A percentile compares a stretch with the other conserved stretches of the same genome.
phyloP scores from a whole-genome alignment of 306 rosid species.

The Pterocarpus santalinus region DNA sequence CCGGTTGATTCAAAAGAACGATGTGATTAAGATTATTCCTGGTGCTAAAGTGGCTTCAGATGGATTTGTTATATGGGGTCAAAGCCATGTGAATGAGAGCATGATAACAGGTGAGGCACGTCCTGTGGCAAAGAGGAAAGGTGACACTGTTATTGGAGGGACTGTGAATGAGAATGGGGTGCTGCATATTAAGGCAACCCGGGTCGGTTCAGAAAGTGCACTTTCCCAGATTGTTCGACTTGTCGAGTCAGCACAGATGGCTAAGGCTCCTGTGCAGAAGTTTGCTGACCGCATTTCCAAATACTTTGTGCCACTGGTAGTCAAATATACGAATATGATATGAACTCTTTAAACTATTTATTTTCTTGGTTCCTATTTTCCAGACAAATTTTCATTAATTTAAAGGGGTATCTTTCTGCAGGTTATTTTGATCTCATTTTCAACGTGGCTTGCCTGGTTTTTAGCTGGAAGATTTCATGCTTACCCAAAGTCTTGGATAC shows the following conservation, averaged over 20 bases:
- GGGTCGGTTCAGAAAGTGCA: constrained; percentile 83
- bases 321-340: background rate
- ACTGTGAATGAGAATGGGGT: constrained; percentile 82
- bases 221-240: constrained; percentile 80
- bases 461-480: constrained; percentile 67
- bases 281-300: constrained; percentile 81
- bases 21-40: constrained; percentile 68
- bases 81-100: constrained; percentile 82
- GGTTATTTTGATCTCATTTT: constrained; percentile 70
- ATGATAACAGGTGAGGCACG: constrained; percentile 88
- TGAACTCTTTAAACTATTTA: background rate
- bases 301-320: constrained; percentile 80
- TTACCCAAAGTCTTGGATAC: constrained; percentile 76
- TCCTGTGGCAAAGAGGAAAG: constrained; percentile 65
- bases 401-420: constrained; percentile 40
- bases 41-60: constrained; percentile 80
- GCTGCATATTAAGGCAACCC: constrained; percentile 70
- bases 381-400: background rate
- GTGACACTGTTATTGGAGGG: constrained; percentile 78
- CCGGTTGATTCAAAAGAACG: constrained; percentile 73
- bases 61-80: constrained; percentile 75
- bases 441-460: constrained; percentile 79
- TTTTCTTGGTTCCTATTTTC: background rate
- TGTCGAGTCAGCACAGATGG: constrained; percentile 87
- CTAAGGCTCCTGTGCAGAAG: constrained; percentile 87